Conservation (phyloP, 2,329 filamentous ascomycete species). For the Cladosporium colombiae region DNA sequence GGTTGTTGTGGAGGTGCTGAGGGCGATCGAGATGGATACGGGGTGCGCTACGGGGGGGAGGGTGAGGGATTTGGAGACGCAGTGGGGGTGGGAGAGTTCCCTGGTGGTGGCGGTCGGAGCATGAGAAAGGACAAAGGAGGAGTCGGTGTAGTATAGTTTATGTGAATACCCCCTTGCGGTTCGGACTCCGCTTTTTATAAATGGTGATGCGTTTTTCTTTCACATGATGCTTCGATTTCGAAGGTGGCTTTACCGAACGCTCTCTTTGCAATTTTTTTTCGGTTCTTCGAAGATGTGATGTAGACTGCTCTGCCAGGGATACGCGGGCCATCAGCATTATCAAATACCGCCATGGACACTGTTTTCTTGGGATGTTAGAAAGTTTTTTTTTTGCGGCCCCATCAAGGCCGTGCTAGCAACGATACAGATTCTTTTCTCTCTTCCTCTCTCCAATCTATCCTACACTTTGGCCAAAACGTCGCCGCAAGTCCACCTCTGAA, state of each 20-base stretch:
- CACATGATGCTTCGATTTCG: too few relatives aligned
- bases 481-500: not conserved
- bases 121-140: too few relatives aligned
- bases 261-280: too few relatives aligned
- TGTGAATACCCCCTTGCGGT: not conserved
- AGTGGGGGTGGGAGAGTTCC: conserved; percentile 43
- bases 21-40: conserved; percentile 62
- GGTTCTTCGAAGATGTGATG: too few relatives aligned
- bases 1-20: conserved; percentile 59
- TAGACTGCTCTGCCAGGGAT: too few relatives aligned
- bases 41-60: conserved; percentile 65
- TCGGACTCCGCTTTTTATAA: too few relatives aligned
- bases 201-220: too few relatives aligned
- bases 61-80: conserved; percentile 53
- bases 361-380: not conserved
- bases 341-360: too few relatives aligned
- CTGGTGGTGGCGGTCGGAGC: not conserved
- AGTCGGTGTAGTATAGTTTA: not conserved
- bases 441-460: conserved; percentile 11
- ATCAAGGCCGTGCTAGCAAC: not conserved
- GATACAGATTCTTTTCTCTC: not conserved
- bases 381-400: not conserved
- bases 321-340: too few relatives aligned
- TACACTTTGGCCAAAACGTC: not conserved
- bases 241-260: too few relatives aligned